phyloP scores from a whole-genome alignment of 371 early-diverging fungal species.

The Mucor sp. region DNA sequence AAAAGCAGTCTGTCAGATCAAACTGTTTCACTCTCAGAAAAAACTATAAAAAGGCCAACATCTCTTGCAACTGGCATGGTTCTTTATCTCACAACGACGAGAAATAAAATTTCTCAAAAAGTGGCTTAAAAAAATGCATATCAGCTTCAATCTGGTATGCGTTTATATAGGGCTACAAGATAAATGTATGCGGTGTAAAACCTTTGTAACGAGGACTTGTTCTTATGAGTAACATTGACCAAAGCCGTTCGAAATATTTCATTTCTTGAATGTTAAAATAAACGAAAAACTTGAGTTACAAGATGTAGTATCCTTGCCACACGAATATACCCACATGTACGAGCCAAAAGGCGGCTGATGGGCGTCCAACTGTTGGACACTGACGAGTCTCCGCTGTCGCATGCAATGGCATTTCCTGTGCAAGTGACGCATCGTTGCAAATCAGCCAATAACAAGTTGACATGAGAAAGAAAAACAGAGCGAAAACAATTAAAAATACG shows the following conservation, averaged over 20 bases:
- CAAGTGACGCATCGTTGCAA: neutral
- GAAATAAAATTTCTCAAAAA: slow-evolving; percentile 17
- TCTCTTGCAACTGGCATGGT: neutral
- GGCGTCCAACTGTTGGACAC: neutral
- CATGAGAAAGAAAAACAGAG: slow-evolving; percentile 1
- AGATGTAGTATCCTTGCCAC: too few relatives aligned
- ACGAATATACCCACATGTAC: too few relatives aligned
- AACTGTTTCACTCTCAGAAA: neutral
- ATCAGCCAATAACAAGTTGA: slow-evolving; percentile 12
- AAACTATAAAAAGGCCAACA: slow-evolving; percentile 1
- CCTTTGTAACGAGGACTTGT: slow-evolving; percentile 15
- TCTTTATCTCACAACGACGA: slow-evolving; percentile 21
- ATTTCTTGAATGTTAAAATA: neutral
- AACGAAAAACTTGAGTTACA: neutral
- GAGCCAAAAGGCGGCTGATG: too few relatives aligned
- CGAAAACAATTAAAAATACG: neutral
- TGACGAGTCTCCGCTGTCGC: neutral
- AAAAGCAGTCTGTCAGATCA: neutral
- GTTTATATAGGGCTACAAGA: slow-evolving; percentile 13
- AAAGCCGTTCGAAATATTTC: slow-evolving; percentile 14
- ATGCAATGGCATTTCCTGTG: neutral
- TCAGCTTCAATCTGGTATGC: slow-evolving; percentile 3
- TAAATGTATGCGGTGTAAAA: slow-evolving; percentile 12
- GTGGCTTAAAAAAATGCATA: slow-evolving; percentile 16
- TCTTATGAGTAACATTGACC: slow-evolving; percentile 15